Evolutionary conservation across 345 rosid genomes (phyloP), one percentile per base, ranked within the genome.

Genomic region (Carallia brachiata): DNA sequence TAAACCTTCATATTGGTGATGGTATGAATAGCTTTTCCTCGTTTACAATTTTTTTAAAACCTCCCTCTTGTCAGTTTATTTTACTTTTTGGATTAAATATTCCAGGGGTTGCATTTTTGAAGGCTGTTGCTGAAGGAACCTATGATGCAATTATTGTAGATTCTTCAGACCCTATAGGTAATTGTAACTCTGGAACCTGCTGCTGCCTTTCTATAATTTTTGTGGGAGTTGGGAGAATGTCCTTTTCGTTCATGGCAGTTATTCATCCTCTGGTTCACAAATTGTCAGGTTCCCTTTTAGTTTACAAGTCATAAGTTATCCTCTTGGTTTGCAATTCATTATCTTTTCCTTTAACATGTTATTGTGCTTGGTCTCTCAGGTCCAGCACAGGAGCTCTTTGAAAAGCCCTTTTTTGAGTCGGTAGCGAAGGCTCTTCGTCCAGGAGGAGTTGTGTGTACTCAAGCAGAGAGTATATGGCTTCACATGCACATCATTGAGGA

Each of bases 381-480:
- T 70, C 98, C 98, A 56, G 98, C 98, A 1, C 93, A 94, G 68
- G 98, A 91, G 81, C 91, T 94, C 40, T 94, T 94, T 81, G 93
- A 94, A 85, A 94, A 91, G 79, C 98, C 95, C 28, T 94, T 94
- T 79, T 94, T 94, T 65, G 73, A 79, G 82, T 81, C 96, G 0
- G 88, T 94, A 61, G 88, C 92, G 5, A 90, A 75, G 82, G 98
- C 97, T 75, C 96, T 94, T 73, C 92, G 97, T 66, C 97, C 98
- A 16, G 98, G 98, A 61, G 98, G 98, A 48, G 97, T 94, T 62
- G 87, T 90, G 66, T 87, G 93, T 71, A 91, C 98, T 53, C 98
- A 94, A 52, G 97, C 97, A 60, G 98, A 94, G 77, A 94, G 97
- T 74, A 84, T 94, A 64, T 94, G 98, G 98, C 97, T 94, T 72